Base-by-base conservation (phyloP, 2,329 filamentous ascomycete genomes). In the Nemania abortiva region DNA sequence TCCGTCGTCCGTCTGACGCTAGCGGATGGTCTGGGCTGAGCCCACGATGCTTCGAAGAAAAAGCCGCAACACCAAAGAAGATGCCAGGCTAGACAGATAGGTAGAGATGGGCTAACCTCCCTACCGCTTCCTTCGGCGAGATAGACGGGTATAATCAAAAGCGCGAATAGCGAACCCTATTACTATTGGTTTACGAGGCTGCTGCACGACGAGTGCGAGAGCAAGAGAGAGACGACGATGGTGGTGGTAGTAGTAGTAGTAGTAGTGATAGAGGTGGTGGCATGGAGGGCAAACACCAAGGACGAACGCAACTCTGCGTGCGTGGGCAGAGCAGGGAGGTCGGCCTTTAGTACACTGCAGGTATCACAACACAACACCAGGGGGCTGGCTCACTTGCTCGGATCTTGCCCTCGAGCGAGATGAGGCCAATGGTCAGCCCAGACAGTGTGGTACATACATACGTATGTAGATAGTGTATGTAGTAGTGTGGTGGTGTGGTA, bases 21-120 rank as follows among this genome's bases (percentile, higher is more conserved):
- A n/a, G 15, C 37, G 31, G 52, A 27, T 49, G 58, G 53, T 20
- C 10, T 49, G 45, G 65, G 65, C 65, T 53, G n/a, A 59, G 59
- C 65, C 64, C 64, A 22, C 52, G 58, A 66, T 62, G 31, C 52
- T 27, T 42, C 18, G 24, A 45, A 31, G 22, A 31, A 31, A 11
- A 31, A 42, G 6, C 11, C 34, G 10, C 34, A 20, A 47, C 24
- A 45, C n/a, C n/a, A 27, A 31, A 7, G 24, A 45, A 27, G 18
- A 39, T 22, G 42, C 11, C 9, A 42, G 11, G 37, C 7, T 13
- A 34, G 31, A 34, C 10, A 3, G 37, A 42, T 42, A 42, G 37
- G 37, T 15, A 42, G 31, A 24, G 20, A 24, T 56, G 6, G 15
- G 20, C 42, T 18, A 4, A 54, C 54, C 34, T 52, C 45, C 47